Evolutionary conservation across 1,284 basidiomycete genomes (phyloP).

Genomic region (Tilletia indica): DNA sequence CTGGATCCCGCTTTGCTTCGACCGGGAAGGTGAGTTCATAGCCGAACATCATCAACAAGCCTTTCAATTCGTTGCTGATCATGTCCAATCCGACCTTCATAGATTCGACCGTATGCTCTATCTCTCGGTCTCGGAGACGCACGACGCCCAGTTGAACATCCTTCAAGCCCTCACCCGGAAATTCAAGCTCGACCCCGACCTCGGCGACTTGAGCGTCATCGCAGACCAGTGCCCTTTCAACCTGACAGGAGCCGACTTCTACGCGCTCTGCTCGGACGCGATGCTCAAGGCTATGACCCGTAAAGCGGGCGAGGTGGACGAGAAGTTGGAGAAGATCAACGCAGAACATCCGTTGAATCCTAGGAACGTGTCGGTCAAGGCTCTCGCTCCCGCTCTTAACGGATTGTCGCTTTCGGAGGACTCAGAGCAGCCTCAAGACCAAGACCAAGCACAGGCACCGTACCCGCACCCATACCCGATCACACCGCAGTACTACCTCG

Average conservation of each 20-base stretch:
- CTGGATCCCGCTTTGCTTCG: slow-evolving; percentile 58
- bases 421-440: background rate
- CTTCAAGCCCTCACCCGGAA: slow-evolving; percentile 87
- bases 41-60: too few species aligned
- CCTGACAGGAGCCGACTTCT: slow-evolving; percentile 79
- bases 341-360: background rate
- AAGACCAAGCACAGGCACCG: slow-evolving; percentile 2
- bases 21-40: slow-evolving; percentile 55
- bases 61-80: background rate
- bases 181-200: slow-evolving; percentile 74
- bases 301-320: slow-evolving; percentile 73
- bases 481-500: slow-evolving; percentile 87
- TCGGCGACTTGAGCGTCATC: slow-evolving; percentile 67
- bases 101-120: slow-evolving; percentile 98
- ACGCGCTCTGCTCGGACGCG: slow-evolving; percentile 93
- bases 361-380: too few species aligned
- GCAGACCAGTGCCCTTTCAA: slow-evolving; percentile 83
- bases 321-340: slow-evolving; percentile 25
- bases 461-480: slow-evolving; percentile 67
- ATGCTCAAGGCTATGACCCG: slow-evolving; percentile 92
- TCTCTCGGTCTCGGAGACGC: slow-evolving; percentile 83
- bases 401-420: too few species aligned
- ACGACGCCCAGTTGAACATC: slow-evolving; percentile 82
- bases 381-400: too few species aligned
- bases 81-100: background rate